Conservation (phyloP, 73 alveolate genomes). For the Paramecium bursaria region DNA sequence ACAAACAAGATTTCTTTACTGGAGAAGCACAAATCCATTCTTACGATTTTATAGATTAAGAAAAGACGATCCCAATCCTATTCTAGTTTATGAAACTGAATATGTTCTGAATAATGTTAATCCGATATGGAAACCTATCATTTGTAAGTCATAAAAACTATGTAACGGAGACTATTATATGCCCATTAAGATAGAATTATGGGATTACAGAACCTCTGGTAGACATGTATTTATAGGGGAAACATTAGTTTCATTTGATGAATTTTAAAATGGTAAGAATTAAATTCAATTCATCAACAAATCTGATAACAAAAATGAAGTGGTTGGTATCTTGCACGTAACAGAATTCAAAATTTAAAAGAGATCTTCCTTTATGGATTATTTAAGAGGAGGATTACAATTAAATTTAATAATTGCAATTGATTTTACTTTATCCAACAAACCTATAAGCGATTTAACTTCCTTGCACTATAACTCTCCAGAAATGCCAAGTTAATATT, state of each 20-base stretch:
- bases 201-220: slow-evolving; percentile 65
- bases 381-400: slow-evolving; percentile 63
- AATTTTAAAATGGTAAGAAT: neutral
- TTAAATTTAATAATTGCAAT: slow-evolving; percentile 50
- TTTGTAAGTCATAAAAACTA: neutral
- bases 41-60: slow-evolving; percentile 8
- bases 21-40: slow-evolving; percentile 2
- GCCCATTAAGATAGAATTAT: slow-evolving; percentile 59
- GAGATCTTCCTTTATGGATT: slow-evolving; percentile 49
- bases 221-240: slow-evolving; percentile 35
- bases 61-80: neutral
- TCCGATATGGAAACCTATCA: slow-evolving; percentile 53
- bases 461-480: slow-evolving; percentile 55
- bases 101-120: neutral
- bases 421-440: slow-evolving; percentile 59
- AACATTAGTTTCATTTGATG: neutral
- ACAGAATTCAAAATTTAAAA: slow-evolving; percentile 28
- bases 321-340: neutral
- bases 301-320: neutral
- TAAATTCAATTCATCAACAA: neutral
- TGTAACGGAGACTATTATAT: slow-evolving; percentile 46
- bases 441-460: slow-evolving; percentile 8
- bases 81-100: neutral
- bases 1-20: slow-evolving; percentile 51
- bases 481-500: slow-evolving; percentile 73